Percentiles rank a stretch among this genome's conserved stretches.
These are phyloP conservation scores for Pythium oligandrum DNA, from an alignment of 352 stramenopile species.

Conservation along the genomic window DNA sequence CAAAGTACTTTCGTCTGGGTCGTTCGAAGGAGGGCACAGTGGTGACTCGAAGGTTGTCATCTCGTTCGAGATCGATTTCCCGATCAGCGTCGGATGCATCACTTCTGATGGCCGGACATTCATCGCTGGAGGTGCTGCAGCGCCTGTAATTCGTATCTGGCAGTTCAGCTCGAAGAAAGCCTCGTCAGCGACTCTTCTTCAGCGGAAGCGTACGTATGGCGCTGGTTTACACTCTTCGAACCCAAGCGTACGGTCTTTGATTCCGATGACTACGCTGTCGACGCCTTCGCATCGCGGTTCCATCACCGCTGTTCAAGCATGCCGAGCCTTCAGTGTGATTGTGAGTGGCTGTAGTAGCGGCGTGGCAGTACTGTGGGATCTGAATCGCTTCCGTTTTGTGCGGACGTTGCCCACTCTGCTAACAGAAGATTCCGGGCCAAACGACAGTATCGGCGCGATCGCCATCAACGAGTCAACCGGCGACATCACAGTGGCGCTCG, in stretches of 20 bases:
- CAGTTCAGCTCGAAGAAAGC: slow-evolving; percentile 25
- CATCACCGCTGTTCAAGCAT: slow-evolving; percentile 53
- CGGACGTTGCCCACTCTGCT: slow-evolving; percentile 26
- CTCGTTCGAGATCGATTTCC: slow-evolving; percentile 52
- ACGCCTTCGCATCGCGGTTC: slow-evolving; percentile 29
- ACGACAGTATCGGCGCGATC: slow-evolving; percentile 33
- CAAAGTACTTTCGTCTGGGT: slow-evolving; percentile 45
- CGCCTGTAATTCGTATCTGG: slow-evolving; percentile 57
- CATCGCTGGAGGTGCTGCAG: slow-evolving; percentile 35
- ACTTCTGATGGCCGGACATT: slow-evolving; percentile 60
- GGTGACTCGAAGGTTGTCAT: slow-evolving; percentile 55
- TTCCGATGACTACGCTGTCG: slow-evolving; percentile 34
- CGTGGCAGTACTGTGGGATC: slow-evolving; percentile 59
- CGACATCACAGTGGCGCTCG: slow-evolving; percentile 52
- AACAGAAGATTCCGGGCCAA: slow-evolving; percentile 1
- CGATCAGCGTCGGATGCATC: slow-evolving; percentile 47
- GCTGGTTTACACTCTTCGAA: slow-evolving; percentile 21
- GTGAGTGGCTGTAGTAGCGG: slow-evolving; percentile 57
- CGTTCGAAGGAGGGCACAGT: slow-evolving; percentile 35
- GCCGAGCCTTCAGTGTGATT: slow-evolving; percentile 55
- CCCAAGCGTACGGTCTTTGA: slow-evolving; percentile 34
- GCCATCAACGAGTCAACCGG: slow-evolving; percentile 63
- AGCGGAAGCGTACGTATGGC: slow-evolving; percentile 23
- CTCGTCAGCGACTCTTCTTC: slow-evolving; percentile 2
- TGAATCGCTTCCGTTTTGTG: slow-evolving; percentile 59